Evolutionary conservation across 345 rosid genomes (phyloP).

Genomic region (Citrus medica): DNA sequence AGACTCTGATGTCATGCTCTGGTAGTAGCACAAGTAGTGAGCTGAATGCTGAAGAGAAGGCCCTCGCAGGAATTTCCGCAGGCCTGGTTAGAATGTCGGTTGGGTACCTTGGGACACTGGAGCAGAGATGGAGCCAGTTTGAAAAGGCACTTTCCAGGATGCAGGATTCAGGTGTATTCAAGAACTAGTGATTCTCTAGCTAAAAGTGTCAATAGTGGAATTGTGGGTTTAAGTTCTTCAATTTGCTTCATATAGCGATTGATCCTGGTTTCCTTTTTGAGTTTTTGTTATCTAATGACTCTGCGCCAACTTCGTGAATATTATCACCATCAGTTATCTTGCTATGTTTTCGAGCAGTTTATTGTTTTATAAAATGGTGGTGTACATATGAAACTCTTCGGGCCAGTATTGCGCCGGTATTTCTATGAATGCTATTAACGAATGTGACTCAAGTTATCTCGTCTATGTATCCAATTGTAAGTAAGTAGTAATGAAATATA

Average conservation of each 20-base stretch:
- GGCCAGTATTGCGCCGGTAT: no score
- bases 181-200: neutral
- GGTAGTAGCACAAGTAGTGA: constrained; percentile 95
- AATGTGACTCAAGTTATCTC: no score
- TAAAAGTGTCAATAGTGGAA: neutral
- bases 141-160: constrained; percentile 68
- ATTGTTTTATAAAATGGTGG: no score
- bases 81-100: constrained; percentile 88
- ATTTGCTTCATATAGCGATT: neutral
- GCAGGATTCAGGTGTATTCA: constrained; percentile 35
- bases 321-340: no score
- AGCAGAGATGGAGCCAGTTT: constrained; percentile 86
- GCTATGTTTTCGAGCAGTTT: no score
- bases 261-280: no score
- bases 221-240: neutral
- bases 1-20: constrained; percentile 92
- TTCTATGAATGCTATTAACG: no score
- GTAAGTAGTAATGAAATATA: no score
- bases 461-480: no score
- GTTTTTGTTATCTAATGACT: no score
- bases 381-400: no score
- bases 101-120: constrained; percentile 82
- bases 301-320: no score
- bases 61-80: constrained; percentile 85
- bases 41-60: constrained; percentile 61